These are phyloP conservation scores for Lachnellula subtilissima DNA, from an alignment of 2,329 filamentous ascomycete species.

Conservation along the genomic window DNA sequence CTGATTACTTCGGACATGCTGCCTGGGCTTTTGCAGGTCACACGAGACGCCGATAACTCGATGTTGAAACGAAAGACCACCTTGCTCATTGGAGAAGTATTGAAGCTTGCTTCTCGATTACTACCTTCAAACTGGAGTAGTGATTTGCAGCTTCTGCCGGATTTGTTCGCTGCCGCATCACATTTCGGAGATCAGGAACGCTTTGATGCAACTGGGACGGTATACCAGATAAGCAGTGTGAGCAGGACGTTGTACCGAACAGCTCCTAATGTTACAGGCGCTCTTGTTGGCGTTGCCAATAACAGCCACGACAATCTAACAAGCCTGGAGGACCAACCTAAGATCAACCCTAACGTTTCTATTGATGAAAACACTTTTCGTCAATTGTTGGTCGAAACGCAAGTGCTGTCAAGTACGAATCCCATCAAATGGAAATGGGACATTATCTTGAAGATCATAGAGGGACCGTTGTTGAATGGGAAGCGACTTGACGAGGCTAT, in stretches of 20 bases:
- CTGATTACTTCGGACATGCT: conserved; percentile 78
- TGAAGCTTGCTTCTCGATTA: conserved; percentile 83
- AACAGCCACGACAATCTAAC: conserved; percentile 43
- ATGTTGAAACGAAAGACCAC: conserved; percentile 83
- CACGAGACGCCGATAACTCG: conserved; percentile 62
- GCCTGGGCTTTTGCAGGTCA: conserved; percentile 55
- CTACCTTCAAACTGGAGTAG: conserved; percentile 78
- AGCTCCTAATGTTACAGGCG: conserved; percentile 41
- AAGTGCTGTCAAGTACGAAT: conserved; percentile 83
- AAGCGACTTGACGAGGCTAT: conserved; percentile 92
- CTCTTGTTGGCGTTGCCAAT: conserved; percentile 23
- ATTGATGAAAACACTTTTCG: conserved; percentile 60
- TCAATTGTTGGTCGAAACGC: conserved; percentile 67
- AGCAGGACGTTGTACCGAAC: conserved; percentile 88
- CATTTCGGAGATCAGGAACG: conserved; percentile 66
- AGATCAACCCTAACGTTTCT: conserved; percentile 43
- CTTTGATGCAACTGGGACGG: conserved; percentile 79
- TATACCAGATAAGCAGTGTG: conserved; percentile 97
- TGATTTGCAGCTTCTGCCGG: conserved; percentile 80
- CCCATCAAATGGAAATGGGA: conserved; percentile 98
- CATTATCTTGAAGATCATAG: conserved; percentile 81
- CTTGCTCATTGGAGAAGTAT: conserved; percentile 80
- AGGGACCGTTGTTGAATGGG: conserved; percentile 84
- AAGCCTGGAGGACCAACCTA: conserved; percentile 53
- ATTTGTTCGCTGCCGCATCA: conserved; percentile 73